A percentile compares a stretch with the other conserved stretches of the same genome.
Conservation (phyloP, 768 basidiomycete genomes). For the Kwoniella dejecticola region DNA sequence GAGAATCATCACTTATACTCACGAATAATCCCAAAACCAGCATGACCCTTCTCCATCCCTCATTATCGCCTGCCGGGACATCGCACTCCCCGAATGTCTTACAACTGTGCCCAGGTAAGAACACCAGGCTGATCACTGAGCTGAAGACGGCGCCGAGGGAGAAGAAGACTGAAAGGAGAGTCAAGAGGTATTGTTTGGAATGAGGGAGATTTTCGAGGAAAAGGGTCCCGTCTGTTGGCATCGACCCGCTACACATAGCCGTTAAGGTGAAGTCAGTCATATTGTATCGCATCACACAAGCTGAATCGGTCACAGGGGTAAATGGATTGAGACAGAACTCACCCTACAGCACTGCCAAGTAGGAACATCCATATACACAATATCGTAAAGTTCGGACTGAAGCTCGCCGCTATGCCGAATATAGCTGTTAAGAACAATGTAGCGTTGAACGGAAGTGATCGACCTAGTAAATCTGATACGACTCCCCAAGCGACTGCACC, state of each 20-base stretch:
- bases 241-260: constrained; percentile 68
- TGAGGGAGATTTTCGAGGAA: constrained; percentile 81
- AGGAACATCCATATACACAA: constrained; percentile 80
- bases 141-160: constrained; percentile 86
- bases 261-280: background rate
- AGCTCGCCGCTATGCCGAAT: constrained; percentile 79
- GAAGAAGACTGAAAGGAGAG: constrained; percentile 92
- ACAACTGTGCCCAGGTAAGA: constrained; percentile 68
- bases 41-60: constrained; percentile 88
- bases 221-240: constrained; percentile 95
- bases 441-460: constrained; percentile 85
- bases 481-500: constrained; percentile 85
- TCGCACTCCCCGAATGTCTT: constrained; percentile 61
- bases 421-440: constrained; percentile 87
- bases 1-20: too few species aligned
- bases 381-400: constrained; percentile 67
- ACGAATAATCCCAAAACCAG: constrained; percentile 77
- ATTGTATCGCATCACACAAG: background rate
- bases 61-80: constrained; percentile 65
- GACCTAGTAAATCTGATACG: constrained; percentile 86
- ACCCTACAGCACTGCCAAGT: constrained; percentile 90
- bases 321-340: constrained; percentile 55
- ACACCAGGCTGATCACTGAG: constrained; percentile 73
- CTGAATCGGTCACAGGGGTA: background rate
- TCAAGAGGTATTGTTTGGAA: constrained; percentile 87